phyloP scores from a whole-genome alignment of 176 grass and related monocot genomes.

The Oryza brachyantha region DNA sequence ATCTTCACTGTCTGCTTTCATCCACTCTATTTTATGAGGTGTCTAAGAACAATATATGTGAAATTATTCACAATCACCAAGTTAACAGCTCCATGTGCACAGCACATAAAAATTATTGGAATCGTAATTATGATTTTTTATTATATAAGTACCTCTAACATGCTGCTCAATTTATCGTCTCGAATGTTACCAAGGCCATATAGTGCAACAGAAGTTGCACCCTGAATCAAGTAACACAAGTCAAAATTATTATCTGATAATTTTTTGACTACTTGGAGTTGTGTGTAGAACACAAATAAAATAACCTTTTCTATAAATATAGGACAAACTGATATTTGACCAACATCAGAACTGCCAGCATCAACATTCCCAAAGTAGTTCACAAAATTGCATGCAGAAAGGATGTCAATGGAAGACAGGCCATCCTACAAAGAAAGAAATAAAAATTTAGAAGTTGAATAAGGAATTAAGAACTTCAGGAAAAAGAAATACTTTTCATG shows the following conservation, averaged over 20 bases:
- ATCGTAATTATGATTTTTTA: neutral
- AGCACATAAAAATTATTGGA: neutral
- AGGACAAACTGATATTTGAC: conserved; percentile 60
- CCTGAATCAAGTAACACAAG: conserved; percentile 48
- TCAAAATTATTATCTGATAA: conserved; percentile 15
- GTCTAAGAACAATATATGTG: conserved; percentile 47
- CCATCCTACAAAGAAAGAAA: conserved; percentile 63
- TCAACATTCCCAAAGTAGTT: conserved; percentile 93
- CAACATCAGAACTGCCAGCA: conserved; percentile 57
- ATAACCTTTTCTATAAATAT: conserved; percentile 73
- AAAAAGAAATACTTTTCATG: neutral
- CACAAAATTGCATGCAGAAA: conserved; percentile 70
- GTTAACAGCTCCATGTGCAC: neutral
- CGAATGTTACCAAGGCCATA: conserved; percentile 81
- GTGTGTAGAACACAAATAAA: neutral
- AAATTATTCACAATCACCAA: conserved; percentile 1
- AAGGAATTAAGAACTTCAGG: neutral
- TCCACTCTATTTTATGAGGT: conserved; percentile 67
- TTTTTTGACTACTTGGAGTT: neutral
- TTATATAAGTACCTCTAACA: conserved; percentile 58
- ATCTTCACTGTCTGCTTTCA: conserved; percentile 55
- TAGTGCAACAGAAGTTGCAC: conserved; percentile 60
- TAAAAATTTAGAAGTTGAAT: neutral
- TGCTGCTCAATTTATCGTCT: conserved; percentile 65
- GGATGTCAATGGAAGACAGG: conserved; percentile 65